These are phyloP conservation scores for Trametes villosa DNA, from an alignment of 768 basidiomycete species.

Conservation along the genomic window DNA sequence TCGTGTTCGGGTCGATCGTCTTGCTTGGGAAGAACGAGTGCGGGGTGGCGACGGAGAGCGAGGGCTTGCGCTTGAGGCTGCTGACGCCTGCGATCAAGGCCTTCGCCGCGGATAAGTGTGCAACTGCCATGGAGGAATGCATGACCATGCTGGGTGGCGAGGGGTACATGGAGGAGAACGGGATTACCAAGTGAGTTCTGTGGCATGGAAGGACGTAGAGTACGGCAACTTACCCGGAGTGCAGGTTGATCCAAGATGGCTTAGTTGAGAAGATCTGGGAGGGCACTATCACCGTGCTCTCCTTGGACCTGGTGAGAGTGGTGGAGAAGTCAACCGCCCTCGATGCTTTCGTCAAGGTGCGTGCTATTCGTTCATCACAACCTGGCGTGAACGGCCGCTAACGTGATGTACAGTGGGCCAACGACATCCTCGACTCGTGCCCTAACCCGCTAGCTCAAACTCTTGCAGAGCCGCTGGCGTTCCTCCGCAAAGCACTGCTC, in stretches of 20 bases:
- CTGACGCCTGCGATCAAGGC: slow-evolving; percentile 74
- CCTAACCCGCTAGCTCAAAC: slow-evolving; percentile 39
- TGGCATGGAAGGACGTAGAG: neutral
- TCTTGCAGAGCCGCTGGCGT: slow-evolving; percentile 26
- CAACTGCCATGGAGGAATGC: slow-evolving; percentile 68
- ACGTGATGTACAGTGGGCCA: slow-evolving; percentile 52
- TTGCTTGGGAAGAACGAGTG: slow-evolving; percentile 69
- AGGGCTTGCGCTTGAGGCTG: slow-evolving; percentile 58
- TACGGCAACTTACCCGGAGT: neutral
- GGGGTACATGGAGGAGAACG: slow-evolving; percentile 86
- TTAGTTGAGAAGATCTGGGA: slow-evolving; percentile 87
- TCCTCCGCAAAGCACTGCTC: slow-evolving; percentile 45
- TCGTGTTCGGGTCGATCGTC: slow-evolving; percentile 60
- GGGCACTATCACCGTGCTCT: slow-evolving; percentile 69
- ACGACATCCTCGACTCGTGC: slow-evolving; percentile 45
- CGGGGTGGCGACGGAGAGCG: slow-evolving; percentile 51
- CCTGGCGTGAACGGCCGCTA: neutral
- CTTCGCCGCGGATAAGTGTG: slow-evolving; percentile 67
- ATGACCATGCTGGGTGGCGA: slow-evolving; percentile 78
- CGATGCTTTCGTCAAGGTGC: slow-evolving; percentile 54
- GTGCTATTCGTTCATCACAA: slow-evolving; percentile 24
- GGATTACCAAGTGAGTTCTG: slow-evolving; percentile 54
- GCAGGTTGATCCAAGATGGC: slow-evolving; percentile 62
- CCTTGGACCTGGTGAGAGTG: slow-evolving; percentile 67
- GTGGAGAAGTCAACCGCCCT: slow-evolving; percentile 49